A percentile compares a stretch with the other conserved stretches of the same genome.
phyloP scores from a whole-genome alignment of 805 yeast species.

The Kodamaea sagamina region DNA sequence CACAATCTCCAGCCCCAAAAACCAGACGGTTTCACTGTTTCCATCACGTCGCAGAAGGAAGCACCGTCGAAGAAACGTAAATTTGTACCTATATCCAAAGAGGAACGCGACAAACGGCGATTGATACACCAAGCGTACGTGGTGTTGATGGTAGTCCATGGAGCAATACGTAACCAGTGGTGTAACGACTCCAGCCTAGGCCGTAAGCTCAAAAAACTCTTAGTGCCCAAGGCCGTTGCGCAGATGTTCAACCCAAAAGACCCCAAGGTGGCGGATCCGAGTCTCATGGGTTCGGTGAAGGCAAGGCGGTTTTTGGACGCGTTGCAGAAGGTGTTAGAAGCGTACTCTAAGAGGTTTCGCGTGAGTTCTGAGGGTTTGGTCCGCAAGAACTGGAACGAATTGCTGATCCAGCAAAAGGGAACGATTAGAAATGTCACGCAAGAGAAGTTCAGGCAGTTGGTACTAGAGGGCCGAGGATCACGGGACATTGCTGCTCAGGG shows the following conservation, averaged over 20 bases:
- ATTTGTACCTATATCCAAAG: slow-evolving; percentile 45
- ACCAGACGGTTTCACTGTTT: slow-evolving; percentile 8
- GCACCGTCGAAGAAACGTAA: slow-evolving; percentile 25
- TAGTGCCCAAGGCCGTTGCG: slow-evolving; percentile 49
- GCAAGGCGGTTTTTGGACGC: slow-evolving; percentile 77
- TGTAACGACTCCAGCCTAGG: slow-evolving; percentile 52
- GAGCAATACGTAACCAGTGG: slow-evolving; percentile 73
- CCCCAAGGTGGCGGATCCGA: slow-evolving; percentile 8
- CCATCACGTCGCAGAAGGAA: slow-evolving; percentile 15
- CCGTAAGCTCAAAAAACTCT: slow-evolving; percentile 39
- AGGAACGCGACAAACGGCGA: slow-evolving; percentile 56
- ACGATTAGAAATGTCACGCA: slow-evolving; percentile 32
- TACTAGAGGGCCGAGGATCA: slow-evolving; percentile 60
- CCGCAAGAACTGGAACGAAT: slow-evolving; percentile 38
- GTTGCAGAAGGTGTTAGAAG: slow-evolving; percentile 61
- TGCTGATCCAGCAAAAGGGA: slow-evolving; percentile 23
- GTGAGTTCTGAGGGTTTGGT: slow-evolving; percentile 44
- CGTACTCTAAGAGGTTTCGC: slow-evolving; percentile 59
- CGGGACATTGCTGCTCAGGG: slow-evolving; percentile 86
- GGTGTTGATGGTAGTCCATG: slow-evolving; percentile 64
- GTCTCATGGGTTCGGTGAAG: slow-evolving; percentile 36
- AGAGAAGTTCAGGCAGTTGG: slow-evolving; percentile 43
- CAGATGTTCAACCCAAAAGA: slow-evolving; percentile 30
- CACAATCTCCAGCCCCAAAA: not conserved
- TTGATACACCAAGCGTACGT: slow-evolving; percentile 60